Evolutionary conservation across 768 basidiomycete species (phyloP).

Genomic region (Termitomyces sp.): DNA sequence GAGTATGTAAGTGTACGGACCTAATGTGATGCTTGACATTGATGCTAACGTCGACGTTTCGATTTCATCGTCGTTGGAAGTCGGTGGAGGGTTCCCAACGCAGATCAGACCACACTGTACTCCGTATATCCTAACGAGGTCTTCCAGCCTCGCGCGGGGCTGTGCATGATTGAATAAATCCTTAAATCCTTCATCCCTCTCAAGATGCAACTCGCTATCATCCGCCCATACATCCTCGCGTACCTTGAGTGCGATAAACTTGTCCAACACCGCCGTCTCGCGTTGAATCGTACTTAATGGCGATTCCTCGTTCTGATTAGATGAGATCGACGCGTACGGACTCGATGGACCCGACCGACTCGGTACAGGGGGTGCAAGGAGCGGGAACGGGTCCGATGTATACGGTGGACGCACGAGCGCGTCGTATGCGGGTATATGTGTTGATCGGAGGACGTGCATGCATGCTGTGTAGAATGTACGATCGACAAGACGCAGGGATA

Average conservation of each 20-base stretch:
- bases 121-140: slow-evolving; percentile 53
- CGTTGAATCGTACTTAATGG: slow-evolving; percentile 59
- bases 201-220: slow-evolving; percentile 71
- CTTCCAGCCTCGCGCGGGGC: slow-evolving; percentile 73
- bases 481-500: no score
- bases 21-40: no score
- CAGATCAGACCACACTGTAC: slow-evolving; percentile 37
- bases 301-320: no score
- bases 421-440: slow-evolving; percentile 66
- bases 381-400: slow-evolving; percentile 76
- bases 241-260: slow-evolving; percentile 77
- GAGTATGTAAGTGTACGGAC: no score
- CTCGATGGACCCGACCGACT: no score
- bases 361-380: slow-evolving; percentile 18
- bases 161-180: slow-evolving; percentile 78
- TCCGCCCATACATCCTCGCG: slow-evolving; percentile 77
- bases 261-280: slow-evolving; percentile 73
- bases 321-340: no score
- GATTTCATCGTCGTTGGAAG: no score
- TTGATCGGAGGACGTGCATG: no score
- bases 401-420: slow-evolving; percentile 64
- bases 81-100: no score
- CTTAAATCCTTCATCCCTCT: slow-evolving; percentile 70
- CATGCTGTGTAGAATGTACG: no score
- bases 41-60: no score